Evolutionary conservation across 257 asterid species (phyloP), one percentile per base, ranked within the genome.

Genomic region (Perilla frutescens): DNA sequence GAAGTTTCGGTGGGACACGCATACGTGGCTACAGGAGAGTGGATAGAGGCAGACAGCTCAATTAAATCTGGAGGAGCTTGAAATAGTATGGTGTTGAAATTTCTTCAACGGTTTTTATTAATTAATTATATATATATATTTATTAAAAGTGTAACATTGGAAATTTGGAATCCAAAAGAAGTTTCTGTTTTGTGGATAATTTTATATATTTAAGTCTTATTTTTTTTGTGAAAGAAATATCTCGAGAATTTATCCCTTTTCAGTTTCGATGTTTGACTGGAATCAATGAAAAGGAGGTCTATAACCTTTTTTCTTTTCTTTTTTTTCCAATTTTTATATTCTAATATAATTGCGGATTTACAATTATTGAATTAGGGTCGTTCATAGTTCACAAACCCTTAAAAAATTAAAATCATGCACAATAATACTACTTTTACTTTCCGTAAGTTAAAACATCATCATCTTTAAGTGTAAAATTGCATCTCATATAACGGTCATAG

Each of bases 1-100:
- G 86, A 82, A 80, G 84, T 50, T 84, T 77, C 81, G 75, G 77
- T 79, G 83, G 77, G 83, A 73, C 8, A 58, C 4, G 15, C 14
- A 40, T 8, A 73, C 74, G 86, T 78, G 86, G 86, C 81, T 41
- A 58, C 8, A 7, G 15, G 3, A 7, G 44, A 76, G 59, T 53
- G 73, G 83, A 54, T 5, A 3, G 70, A 63, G 62, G 11, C 14
- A 9, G 37, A 78, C 75, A 78, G 56, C 72, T 66, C 75, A 40
- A 72, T 65, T 50, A 58, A 72, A 53, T 78, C 66, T 72, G 72
- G 77, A 64, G 36, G 15, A 74, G 43, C 57, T 15, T 26, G 10
- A 59, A 47, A 36, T 56, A 34, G 49, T 61, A 47, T 70, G 74
- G 61, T 43, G 71, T 68, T 36, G 55, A 63, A 49, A 53, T 53